Percentiles rank a stretch among this genome's conserved stretches.
phyloP scores from a whole-genome alignment of 1,284 basidiomycete species.

The Tylopilus sp. region DNA sequence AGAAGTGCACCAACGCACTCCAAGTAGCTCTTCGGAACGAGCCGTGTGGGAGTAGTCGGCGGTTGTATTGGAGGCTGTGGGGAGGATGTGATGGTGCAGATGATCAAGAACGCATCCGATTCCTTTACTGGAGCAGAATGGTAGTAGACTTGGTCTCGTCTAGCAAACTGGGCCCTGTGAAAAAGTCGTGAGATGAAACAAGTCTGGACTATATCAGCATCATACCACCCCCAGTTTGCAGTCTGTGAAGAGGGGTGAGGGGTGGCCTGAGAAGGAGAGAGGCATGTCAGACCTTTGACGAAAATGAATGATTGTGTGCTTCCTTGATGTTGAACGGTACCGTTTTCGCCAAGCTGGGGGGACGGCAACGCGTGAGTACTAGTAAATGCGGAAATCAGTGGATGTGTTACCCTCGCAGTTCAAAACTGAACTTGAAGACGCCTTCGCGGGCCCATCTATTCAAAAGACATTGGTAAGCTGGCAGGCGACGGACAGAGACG shows the following conservation, averaged over 20 bases:
- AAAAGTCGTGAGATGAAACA: constrained; percentile 5
- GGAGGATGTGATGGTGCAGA: constrained; percentile 75
- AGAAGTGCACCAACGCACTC: constrained; percentile 71
- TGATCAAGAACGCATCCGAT: constrained; percentile 68
- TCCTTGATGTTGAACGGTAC: constrained; percentile 66
- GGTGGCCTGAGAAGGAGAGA: background rate
- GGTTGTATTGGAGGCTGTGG: constrained; percentile 51
- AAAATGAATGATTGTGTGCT: constrained; percentile 81
- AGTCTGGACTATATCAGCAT: background rate
- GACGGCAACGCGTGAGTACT: background rate
- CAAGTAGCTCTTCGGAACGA: constrained; percentile 60
- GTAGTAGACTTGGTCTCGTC: constrained; percentile 71
- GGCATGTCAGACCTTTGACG: constrained; percentile 54
- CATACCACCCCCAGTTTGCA: constrained; percentile 81
- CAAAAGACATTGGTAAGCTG: background rate
- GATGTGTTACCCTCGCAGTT: constrained; percentile 62
- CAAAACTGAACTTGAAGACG: constrained; percentile 80
- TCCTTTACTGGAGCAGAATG: constrained; percentile 51
- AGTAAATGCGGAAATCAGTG: background rate
- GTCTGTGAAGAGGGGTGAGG: constrained; percentile 45
- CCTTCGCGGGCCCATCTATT: constrained; percentile 79
- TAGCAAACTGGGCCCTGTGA: constrained; percentile 73
- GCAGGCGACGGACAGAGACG: constrained; percentile 14
- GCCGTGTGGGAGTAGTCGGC: constrained; percentile 44
- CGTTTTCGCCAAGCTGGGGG: constrained; percentile 46